These are phyloP conservation scores for Fragaria vesca DNA, from an alignment of 306 rosid genomes.

Conservation along the genomic window DNA sequence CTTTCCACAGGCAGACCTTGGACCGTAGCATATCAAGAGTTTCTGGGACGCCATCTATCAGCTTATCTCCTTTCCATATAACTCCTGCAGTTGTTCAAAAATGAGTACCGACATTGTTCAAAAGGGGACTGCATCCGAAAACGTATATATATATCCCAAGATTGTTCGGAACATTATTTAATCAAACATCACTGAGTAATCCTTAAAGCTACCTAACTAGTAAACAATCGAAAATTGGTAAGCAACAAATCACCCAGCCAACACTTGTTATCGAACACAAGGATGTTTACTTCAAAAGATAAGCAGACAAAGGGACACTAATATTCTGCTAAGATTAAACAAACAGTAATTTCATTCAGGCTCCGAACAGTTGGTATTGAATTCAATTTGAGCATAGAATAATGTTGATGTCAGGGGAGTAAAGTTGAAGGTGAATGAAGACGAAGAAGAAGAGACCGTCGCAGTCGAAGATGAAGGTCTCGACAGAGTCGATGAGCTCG, in stretches of 20 bases:
- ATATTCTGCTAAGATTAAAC: background rate
- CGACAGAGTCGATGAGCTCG: conserved; percentile 83
- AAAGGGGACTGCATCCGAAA: background rate
- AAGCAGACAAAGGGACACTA: background rate
- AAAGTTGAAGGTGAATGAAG: background rate
- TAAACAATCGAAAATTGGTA: background rate
- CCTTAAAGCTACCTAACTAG: background rate
- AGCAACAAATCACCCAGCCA: background rate
- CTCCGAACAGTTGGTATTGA: no score
- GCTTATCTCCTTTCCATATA: conserved; percentile 98
- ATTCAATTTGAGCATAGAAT: no score
- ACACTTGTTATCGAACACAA: background rate
- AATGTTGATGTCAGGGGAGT: no score
- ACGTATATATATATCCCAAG: background rate
- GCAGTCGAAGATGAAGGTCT: conserved; percentile 93
- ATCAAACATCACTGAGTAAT: background rate
- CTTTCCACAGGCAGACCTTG: conserved; percentile 56
- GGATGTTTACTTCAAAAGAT: background rate
- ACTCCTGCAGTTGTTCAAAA: conserved; percentile 59
- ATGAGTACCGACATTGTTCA: background rate
- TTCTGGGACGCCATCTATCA: conserved; percentile 91
- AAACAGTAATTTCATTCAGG: background rate
- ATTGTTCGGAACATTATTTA: background rate
- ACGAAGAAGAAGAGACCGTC: conserved; percentile 50
- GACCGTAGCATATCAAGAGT: conserved; percentile 92